Conservation (phyloP, 345 rosid species). For the Microthlaspi erraticum region DNA sequence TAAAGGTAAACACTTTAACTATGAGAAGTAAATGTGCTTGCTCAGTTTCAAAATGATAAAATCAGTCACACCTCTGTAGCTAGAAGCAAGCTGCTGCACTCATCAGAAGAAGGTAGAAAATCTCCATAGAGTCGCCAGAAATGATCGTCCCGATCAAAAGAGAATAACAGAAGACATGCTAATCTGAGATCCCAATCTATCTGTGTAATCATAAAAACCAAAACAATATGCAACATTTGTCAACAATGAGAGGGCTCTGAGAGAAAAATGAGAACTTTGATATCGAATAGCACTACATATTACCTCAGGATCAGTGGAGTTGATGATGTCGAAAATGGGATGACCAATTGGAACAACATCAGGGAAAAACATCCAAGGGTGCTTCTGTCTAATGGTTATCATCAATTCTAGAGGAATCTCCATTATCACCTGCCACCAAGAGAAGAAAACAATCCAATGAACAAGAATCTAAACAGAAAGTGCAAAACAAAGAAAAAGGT, state of each 20-base stretch:
- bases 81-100: conserved; percentile 89
- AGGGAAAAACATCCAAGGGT: conserved; percentile 98
- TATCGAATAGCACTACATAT: conserved; percentile 11
- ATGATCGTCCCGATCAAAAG: conserved; percentile 76
- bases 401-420: conserved; percentile 93
- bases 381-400: conserved; percentile 84
- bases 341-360: conserved; percentile 89
- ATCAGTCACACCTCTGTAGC: conserved; percentile 75
- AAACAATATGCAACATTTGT: conserved; percentile 10
- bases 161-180: conserved; percentile 84
- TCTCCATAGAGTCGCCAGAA: conserved; percentile 95
- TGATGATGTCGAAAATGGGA: conserved; percentile 90
- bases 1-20: background rate
- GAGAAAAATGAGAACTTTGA: conserved; percentile 24
- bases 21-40: conserved; percentile 10
- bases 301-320: conserved; percentile 93
- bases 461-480: background rate
- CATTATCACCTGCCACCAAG: conserved; percentile 72
- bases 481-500: background rate
- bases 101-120: conserved; percentile 82
- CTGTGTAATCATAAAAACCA: conserved; percentile 48
- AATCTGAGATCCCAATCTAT: conserved; percentile 94
- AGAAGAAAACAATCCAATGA: conserved; percentile 27
- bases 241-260: background rate
- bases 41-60: background rate